Percentiles rank a stretch among this genome's conserved stretches.
These are phyloP conservation scores for Blastobotrys persicus DNA, from an alignment of 1,139 yeast species.

Conservation along the genomic window DNA sequence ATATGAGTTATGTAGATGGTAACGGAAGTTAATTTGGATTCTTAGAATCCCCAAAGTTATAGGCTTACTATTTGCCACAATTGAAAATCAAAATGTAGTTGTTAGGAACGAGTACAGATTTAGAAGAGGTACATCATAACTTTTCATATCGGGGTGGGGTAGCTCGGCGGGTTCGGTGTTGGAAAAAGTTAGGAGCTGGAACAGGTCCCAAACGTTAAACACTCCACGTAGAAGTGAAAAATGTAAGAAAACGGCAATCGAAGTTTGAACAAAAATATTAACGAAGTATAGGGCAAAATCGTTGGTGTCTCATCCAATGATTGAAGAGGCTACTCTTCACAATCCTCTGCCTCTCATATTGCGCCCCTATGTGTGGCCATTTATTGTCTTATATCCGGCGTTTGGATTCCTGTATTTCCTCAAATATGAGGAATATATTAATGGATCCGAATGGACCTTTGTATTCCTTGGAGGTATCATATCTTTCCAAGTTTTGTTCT, in stretches of 20 bases:
- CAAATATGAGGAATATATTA: slow-evolving; percentile 77
- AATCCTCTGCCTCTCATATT: slow-evolving; percentile 58
- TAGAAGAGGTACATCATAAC: no score
- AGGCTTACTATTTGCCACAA: no score
- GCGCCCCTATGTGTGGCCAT: slow-evolving; percentile 86
- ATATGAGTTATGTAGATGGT: no score
- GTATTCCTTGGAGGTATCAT: slow-evolving; percentile 74
- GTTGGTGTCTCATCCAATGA: slow-evolving; percentile 50
- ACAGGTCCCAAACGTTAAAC: not conserved
- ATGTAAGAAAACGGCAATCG: no score
- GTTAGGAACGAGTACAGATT: no score
- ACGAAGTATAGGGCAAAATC: slow-evolving; percentile 7
- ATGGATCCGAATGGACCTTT: slow-evolving; percentile 79
- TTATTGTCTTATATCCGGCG: slow-evolving; percentile 71
- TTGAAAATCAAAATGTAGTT: no score
- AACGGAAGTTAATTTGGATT: no score
- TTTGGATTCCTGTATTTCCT: slow-evolving; percentile 63
- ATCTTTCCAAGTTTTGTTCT: slow-evolving; percentile 69
- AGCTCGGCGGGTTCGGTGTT: not conserved
- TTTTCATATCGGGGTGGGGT: not conserved
- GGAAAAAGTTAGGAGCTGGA: not conserved
- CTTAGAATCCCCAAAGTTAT: no score
- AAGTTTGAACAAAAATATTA: not conserved
- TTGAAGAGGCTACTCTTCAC: slow-evolving; percentile 66
- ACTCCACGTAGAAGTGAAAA: slow-evolving; percentile 1